Conservation (phyloP, 441 rosid species). For the Bruguiera hainesii region DNA sequence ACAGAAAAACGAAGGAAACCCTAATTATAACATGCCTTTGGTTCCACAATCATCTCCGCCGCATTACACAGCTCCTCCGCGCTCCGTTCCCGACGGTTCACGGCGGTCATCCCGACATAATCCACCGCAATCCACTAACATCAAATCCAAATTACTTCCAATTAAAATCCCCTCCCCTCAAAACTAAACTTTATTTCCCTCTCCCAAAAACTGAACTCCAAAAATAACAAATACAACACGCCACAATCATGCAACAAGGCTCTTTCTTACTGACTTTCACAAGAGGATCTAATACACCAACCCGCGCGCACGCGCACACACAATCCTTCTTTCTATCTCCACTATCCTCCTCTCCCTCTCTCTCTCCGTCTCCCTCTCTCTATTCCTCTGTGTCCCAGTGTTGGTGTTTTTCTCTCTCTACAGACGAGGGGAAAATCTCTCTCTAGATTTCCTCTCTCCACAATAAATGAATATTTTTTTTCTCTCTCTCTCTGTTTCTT, state of each 20-base stretch:
- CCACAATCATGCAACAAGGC: slow-evolving; percentile 17
- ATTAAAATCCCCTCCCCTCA: not conserved
- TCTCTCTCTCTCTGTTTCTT: not conserved
- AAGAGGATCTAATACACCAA: slow-evolving; percentile 28
- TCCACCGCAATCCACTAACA: slow-evolving; percentile 29
- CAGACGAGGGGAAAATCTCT: slow-evolving; percentile 20
- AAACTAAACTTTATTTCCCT: not conserved
- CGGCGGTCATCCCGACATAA: slow-evolving; percentile 27
- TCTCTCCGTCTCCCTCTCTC: not conserved
- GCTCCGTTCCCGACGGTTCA: slow-evolving; percentile 25
- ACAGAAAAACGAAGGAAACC: slow-evolving; percentile 14
- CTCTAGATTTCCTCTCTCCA: not conserved
- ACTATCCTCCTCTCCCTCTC: not conserved
- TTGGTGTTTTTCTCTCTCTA: slow-evolving; percentile 1
- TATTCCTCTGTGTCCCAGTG: not conserved
- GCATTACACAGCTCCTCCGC: slow-evolving; percentile 35
- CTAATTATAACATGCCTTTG: slow-evolving; percentile 43
- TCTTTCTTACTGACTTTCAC: not conserved
- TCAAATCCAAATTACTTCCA: slow-evolving; percentile 16
- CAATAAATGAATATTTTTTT: slow-evolving; percentile 2
- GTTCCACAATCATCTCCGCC: slow-evolving; percentile 34
- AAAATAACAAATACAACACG: slow-evolving; percentile 24
- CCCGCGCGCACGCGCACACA: not conserved
- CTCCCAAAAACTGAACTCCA: slow-evolving; percentile 10
- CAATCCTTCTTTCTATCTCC: not conserved